Conservation (phyloP, 2,329 filamentous ascomycete species). For the Alternaria gaisen region DNA sequence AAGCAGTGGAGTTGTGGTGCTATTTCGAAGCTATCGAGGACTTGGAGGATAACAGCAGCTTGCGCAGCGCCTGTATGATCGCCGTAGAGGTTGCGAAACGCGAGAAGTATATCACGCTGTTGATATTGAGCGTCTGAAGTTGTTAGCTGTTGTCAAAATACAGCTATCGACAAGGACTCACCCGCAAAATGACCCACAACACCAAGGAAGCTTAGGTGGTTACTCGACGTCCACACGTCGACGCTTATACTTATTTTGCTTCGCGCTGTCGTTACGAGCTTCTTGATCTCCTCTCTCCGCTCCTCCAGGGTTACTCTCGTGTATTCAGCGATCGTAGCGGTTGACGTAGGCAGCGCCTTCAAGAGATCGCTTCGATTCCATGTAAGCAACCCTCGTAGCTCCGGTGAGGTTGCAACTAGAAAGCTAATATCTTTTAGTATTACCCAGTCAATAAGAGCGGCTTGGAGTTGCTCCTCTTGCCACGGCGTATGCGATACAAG, state of each 20-base stretch:
- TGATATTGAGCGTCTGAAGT: slow-evolving; percentile 1
- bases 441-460: background rate
- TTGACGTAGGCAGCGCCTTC: background rate
- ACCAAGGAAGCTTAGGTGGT: slow-evolving; percentile 12
- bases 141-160: background rate
- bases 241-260: slow-evolving; percentile 9
- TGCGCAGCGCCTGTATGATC: slow-evolving; percentile 9
- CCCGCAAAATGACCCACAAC: slow-evolving; percentile 2
- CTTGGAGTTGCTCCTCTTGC: background rate
- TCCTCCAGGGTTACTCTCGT: background rate
- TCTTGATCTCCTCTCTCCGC: slow-evolving; percentile 5
- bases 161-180: background rate
- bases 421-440: background rate
- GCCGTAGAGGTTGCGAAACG: slow-evolving; percentile 12
- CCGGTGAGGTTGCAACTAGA: background rate
- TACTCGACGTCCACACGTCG: slow-evolving; percentile 7
- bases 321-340: slow-evolving; percentile 2
- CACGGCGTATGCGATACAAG: background rate
- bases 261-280: background rate
- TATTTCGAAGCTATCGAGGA: slow-evolving; percentile 8
- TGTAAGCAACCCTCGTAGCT: background rate
- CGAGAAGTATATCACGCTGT: slow-evolving; percentile 6
- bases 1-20: slow-evolving; percentile 10
- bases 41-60: slow-evolving; percentile 1
- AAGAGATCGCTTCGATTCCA: background rate